Base-by-base conservation (phyloP, 805 yeast species). In the Wickerhamomyces chambardii region DNA sequence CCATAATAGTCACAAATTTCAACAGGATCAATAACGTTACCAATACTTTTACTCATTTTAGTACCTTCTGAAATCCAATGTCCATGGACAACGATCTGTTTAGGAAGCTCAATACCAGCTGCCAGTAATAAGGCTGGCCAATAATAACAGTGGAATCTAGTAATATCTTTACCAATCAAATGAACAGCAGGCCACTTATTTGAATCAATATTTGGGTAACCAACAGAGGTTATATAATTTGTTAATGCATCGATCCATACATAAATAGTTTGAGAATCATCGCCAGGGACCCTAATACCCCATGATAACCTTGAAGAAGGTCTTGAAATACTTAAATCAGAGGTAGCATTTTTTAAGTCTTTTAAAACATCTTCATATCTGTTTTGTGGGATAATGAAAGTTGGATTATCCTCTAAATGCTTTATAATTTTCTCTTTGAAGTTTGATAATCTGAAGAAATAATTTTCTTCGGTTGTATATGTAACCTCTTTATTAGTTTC, bases 201-300 rank as follows among this genome's bases (percentile, higher is more conserved):
- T 25, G 48, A 31, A 27, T 40, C 15, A 5, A 47, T 36, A 17
- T 53, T 44, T 2, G 81, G 78, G 33, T 70, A 83, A 3, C 84
- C 85, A 3, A 74, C 61, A 2, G 85, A 70, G 1, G 97, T 84
- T 5, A 86, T 36, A 51, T 92, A 92, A 55, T 87, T 92, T 30
- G 82, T 67, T 31, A 92, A 64, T 0, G 98, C 98, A 60, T 92
- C 98, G 40, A 92, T 80, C 98, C 98, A 92, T 14, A 92, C 98
- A 50, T 92, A 92, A 35, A 92, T 77, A 32, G 71, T 79, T 52
- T 90, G 97, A 1, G 77, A 48, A 1, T 68, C 59, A 50, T 89
- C 95, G 17, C 67, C 64, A 2, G 98, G 97, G 2, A 90, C 97
- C 6, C 73, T 73, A 18, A 92, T 80, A 0, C 96, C 97, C 98